Conservation (phyloP, 2,329 filamentous ascomycete genomes). For the Aureobasidium sp. region DNA sequence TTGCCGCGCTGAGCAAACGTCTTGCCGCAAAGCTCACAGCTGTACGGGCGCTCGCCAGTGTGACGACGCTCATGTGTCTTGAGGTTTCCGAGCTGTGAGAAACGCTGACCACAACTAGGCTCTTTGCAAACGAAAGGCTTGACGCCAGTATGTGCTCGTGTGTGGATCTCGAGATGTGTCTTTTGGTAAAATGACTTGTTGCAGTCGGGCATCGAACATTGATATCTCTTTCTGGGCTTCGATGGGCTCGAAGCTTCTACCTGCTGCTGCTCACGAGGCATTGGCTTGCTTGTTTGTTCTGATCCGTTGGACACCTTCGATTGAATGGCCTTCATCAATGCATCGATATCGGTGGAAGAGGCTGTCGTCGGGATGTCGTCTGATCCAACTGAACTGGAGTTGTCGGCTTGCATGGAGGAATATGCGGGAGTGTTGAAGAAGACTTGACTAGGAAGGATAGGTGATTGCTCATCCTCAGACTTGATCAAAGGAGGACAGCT, state of each 20-base stretch:
- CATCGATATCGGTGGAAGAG: conserved; percentile 12
- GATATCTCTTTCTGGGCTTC: conserved; percentile 54
- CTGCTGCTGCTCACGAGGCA: background rate
- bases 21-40: conserved; percentile 71
- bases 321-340: conserved; percentile 83
- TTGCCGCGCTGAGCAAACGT: conserved; percentile 80
- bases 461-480: conserved; percentile 31
- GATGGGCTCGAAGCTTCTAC: conserved; percentile 11
- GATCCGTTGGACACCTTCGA: conserved; percentile 44
- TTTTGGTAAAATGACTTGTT: conserved; percentile 81
- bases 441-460: conserved; percentile 30
- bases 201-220: conserved; percentile 66
- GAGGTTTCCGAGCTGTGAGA: conserved; percentile 85
- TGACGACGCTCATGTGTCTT: conserved; percentile 87
- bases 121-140: conserved; percentile 79
- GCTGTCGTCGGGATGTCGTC: conserved; percentile 1
- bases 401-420: conserved; percentile 13
- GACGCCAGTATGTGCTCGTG: conserved; percentile 76
- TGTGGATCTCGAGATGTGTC: conserved; percentile 87
- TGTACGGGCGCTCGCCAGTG: conserved; percentile 77
- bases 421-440: conserved; percentile 28
- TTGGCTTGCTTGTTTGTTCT: conserved; percentile 10
- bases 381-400: background rate
- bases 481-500: conserved; percentile 33
- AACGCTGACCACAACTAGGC: conserved; percentile 64